phyloP scores from a whole-genome alignment of 2,329 filamentous ascomycete genomes.

The Malbranchea cinnamomea region DNA sequence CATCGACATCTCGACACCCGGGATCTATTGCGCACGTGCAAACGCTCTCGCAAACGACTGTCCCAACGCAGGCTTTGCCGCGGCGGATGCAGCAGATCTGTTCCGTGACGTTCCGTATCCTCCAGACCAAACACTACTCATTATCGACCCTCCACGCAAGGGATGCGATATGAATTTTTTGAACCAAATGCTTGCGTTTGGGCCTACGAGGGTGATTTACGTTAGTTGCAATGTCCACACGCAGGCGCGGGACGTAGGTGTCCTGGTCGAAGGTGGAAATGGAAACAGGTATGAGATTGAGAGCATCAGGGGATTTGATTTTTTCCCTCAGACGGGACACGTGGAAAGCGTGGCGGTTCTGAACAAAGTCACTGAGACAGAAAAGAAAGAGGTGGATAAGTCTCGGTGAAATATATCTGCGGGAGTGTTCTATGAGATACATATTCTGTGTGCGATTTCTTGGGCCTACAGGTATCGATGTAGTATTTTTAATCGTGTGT shows the following conservation, averaged over 20 bases:
- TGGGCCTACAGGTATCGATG: too few species aligned
- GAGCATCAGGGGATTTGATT: slow-evolving; percentile 84
- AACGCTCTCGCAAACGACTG: slow-evolving; percentile 72
- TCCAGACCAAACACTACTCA: slow-evolving; percentile 72
- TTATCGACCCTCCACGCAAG: slow-evolving; percentile 92
- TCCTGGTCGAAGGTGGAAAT: slow-evolving; percentile 55
- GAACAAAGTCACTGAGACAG: slow-evolving; percentile 23
- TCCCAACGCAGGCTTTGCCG: slow-evolving; percentile 66
- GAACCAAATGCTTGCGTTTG: slow-evolving; percentile 61
- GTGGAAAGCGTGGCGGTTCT: slow-evolving; percentile 51
- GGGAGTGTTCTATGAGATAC: too few species aligned
- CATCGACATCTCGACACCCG: slow-evolving; percentile 73
- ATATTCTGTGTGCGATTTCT: too few species aligned
- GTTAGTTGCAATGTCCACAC: slow-evolving; percentile 98
- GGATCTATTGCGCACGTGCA: slow-evolving; percentile 60
- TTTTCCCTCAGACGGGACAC: slow-evolving; percentile 77
- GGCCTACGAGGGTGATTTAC: slow-evolving; percentile 69
- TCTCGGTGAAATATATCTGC: too few species aligned
- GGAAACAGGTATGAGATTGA: slow-evolving; percentile 62
- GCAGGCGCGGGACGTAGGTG: slow-evolving; percentile 82
- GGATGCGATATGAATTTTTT: slow-evolving; percentile 82
- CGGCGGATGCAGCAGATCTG: slow-evolving; percentile 70
- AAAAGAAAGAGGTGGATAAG: too few species aligned
- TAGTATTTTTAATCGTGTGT: too few species aligned
- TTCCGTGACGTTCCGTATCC: slow-evolving; percentile 65